phyloP scores from a whole-genome alignment of 805 yeast species.

The Wickerhamomyces chaumierensis region DNA sequence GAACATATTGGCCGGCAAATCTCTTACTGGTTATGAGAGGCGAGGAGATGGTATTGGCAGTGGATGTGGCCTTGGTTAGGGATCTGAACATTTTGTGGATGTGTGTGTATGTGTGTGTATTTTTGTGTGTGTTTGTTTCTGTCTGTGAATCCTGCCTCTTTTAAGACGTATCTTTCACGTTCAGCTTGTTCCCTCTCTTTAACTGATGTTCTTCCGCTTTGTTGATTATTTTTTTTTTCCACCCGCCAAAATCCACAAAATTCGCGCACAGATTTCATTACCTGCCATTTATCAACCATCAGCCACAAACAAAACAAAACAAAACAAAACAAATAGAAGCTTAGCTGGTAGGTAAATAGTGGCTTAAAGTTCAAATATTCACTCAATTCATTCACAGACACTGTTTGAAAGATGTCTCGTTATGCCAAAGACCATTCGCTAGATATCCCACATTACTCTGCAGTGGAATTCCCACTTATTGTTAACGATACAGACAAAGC shows the following conservation, averaged over 20 bases:
- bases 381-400: background rate
- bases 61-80: background rate
- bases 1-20: slow-evolving; percentile 3
- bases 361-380: too few relatives aligned
- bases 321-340: slow-evolving; percentile 1
- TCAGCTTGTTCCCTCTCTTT: background rate
- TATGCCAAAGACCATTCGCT: slow-evolving; percentile 46
- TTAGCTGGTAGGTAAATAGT: too few relatives aligned
- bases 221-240: background rate
- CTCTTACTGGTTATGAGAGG: background rate
- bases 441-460: slow-evolving; percentile 63
- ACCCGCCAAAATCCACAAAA: background rate
- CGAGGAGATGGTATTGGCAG: background rate
- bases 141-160: too few relatives aligned
- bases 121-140: too few relatives aligned
- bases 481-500: slow-evolving; percentile 58
- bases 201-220: too few relatives aligned
- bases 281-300: too few relatives aligned
- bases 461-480: slow-evolving; percentile 69
- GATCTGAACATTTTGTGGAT: background rate
- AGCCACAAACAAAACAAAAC: too few relatives aligned
- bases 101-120: background rate
- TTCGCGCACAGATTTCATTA: background rate
- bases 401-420: slow-evolving; percentile 14
- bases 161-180: too few relatives aligned